These are phyloP conservation scores for Corynascus novoguineensis DNA, from an alignment of 495 filamentous ascomycete species.

Conservation along the genomic window DNA sequence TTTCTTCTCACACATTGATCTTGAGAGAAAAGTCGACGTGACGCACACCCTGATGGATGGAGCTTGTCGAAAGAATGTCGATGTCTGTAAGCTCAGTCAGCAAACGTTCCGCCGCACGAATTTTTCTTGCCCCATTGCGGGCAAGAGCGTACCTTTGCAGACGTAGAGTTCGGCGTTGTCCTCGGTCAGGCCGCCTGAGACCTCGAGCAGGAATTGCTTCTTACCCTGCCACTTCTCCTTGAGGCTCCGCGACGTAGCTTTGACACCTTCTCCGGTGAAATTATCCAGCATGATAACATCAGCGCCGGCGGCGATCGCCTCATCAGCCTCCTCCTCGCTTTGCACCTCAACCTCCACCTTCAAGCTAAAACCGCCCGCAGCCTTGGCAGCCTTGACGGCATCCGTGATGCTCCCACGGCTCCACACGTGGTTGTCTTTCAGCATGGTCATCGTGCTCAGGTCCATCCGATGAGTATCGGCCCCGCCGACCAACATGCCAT, in stretches of 20 bases:
- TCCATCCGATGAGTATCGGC: constrained; percentile 89
- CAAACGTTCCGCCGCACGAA: not conserved
- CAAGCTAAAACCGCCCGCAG: constrained; percentile 77
- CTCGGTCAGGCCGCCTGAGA: constrained; percentile 83
- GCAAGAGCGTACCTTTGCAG: constrained; percentile 53
- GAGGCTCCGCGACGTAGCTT: constrained; percentile 60
- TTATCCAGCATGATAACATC: constrained; percentile 98
- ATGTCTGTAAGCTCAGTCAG: constrained; percentile 52
- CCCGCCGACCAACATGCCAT: constrained; percentile 90
- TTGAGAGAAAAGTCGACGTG: constrained; percentile 97
- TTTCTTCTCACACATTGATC: constrained; percentile 48
- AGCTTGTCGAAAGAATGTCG: constrained; percentile 91
- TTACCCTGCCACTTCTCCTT: constrained; percentile 70
- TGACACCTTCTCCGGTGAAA: constrained; percentile 71
- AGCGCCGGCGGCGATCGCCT: constrained; percentile 83
- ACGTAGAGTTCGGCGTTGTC: constrained; percentile 76
- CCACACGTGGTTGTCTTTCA: constrained; percentile 98
- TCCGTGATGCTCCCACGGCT: constrained; percentile 75
- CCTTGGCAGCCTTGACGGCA: constrained; percentile 78
- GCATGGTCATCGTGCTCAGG: constrained; percentile 90
- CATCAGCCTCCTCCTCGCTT: constrained; percentile 78
- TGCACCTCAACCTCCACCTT: constrained; percentile 97
- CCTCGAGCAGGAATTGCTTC: constrained; percentile 72
- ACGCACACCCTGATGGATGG: constrained; percentile 88
- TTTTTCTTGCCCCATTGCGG: not conserved